Evolutionary conservation across 108 stramenopile species (phyloP), one percentile per base, ranked within the genome.

Genomic region (Cylindrotheca fusiformis): DNA sequence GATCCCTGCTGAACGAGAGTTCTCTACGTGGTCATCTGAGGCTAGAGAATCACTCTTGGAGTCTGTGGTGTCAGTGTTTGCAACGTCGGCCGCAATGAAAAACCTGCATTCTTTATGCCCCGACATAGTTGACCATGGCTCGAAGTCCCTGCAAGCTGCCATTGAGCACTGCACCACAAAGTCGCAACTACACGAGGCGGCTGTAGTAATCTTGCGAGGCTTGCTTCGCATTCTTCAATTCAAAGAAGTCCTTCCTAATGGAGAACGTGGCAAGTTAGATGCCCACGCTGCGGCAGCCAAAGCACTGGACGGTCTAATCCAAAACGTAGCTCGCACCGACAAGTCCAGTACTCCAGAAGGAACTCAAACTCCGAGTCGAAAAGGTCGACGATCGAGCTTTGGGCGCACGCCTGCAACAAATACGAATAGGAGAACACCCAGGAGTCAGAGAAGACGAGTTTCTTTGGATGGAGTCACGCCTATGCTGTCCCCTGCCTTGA

Each of bases 21-120:
- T 86, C 66, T 55, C 68, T 49, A 86, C 72, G 49, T 89, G 87
- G 91, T 80, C 84, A 5, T 50, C 49, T 6, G 87, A 87, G 30
- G 77, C 84, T 28, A 58, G 78, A 25, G 91, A 93, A 54, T 75
- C 72, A 17, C 55, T 82, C 24, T 14, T 85, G 20, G 87, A 93
- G 30, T 75, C 81, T 5, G 64, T 75, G 17, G 60, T 58, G 22
- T 52, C 53, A 17, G 79, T 80, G 2, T 54, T 85, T 12, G 80
- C 61, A 19, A 83, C 80, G 23, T 24, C 60, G 28, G 72, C 80
- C 0, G 83, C 90, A 4, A 57, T 91, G 17, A 48, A n/a, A 14
- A 32, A 4, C 1, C 6, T 32, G 1, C 33, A 21, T 3, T 23
- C 20, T 6, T 14, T 32, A 17, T 59, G 48, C 12, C 28, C 1